Evolutionary conservation across 2,329 filamentous ascomycete genomes (phyloP).

Genomic region (Pseudogymnoascus sp.): DNA sequence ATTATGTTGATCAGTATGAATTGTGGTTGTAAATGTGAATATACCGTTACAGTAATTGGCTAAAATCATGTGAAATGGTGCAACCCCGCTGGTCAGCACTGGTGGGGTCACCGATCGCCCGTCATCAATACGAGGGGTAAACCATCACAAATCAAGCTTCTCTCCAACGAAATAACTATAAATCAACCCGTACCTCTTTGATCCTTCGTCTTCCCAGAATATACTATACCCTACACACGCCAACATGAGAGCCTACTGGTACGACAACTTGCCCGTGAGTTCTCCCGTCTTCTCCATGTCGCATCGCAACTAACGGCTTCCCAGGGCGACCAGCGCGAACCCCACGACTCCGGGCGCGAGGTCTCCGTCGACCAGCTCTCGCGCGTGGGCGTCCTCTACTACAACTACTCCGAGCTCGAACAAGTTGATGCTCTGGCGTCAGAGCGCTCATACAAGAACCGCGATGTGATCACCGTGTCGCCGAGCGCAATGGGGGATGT

Average conservation of each 20-base stretch:
- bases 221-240: not conserved
- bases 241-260: conserved; percentile 65
- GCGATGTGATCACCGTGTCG: conserved; percentile 86
- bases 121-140: conserved; percentile 7
- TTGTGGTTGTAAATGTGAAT: conserved; percentile 4
- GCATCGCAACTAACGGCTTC: conserved; percentile 15
- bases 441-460: conserved; percentile 81
- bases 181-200: not conserved
- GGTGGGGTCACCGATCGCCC: not conserved
- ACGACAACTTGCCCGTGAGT: conserved; percentile 56
- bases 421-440: conserved; percentile 68
- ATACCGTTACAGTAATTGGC: not conserved
- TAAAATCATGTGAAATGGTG: conserved; percentile 10
- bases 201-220: not conserved
- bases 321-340: conserved; percentile 86
- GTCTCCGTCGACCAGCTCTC: conserved; percentile 60
- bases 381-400: conserved; percentile 74
- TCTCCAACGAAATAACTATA: conserved; percentile 1
- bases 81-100: conserved; percentile 7
- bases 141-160: not conserved
- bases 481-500: conserved; percentile 74
- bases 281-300: conserved; percentile 2
- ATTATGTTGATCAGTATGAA: conserved; percentile 5
- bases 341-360: conserved; percentile 74
- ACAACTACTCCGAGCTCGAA: conserved; percentile 54